phyloP scores from a whole-genome alignment of 306 rosid species.

The Chamaecrista fasciculata region DNA sequence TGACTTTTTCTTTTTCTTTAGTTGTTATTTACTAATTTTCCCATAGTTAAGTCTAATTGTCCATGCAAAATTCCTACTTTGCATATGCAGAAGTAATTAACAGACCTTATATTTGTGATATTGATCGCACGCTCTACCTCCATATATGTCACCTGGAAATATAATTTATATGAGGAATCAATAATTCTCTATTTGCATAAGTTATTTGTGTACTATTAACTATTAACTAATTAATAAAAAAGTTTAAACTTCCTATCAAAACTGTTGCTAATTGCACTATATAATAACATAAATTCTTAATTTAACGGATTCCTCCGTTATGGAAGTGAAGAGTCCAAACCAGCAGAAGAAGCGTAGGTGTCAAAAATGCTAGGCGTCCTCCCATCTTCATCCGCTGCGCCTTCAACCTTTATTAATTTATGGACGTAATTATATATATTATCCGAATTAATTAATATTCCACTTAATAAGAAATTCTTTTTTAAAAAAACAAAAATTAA shows the following conservation, averaged over 20 bases:
- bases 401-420: constrained; percentile 10
- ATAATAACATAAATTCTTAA: too few species aligned
- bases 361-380: constrained; percentile 38
- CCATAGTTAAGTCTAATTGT: too few species aligned
- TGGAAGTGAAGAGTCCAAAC: background rate
- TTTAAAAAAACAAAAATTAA: background rate
- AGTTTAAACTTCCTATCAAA: too few species aligned
- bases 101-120: constrained; percentile 30
- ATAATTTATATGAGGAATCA: background rate
- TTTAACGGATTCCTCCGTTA: too few species aligned
- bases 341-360: constrained; percentile 28
- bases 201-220: background rate
- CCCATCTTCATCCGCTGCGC: constrained; percentile 8
- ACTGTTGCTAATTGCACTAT: too few species aligned
- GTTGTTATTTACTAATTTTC: too few species aligned
- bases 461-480: too few species aligned
- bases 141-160: background rate
- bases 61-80: too few species aligned
- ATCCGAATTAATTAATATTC: background rate
- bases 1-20: too few species aligned
- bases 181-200: background rate
- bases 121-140: constrained; percentile 5
- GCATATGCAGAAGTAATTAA: too few species aligned
- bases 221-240: too few species aligned
- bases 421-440: too few species aligned